Evolutionary conservation across 2,329 filamentous ascomycete genomes (phyloP).

Genomic region (Exophiala viscosa): DNA sequence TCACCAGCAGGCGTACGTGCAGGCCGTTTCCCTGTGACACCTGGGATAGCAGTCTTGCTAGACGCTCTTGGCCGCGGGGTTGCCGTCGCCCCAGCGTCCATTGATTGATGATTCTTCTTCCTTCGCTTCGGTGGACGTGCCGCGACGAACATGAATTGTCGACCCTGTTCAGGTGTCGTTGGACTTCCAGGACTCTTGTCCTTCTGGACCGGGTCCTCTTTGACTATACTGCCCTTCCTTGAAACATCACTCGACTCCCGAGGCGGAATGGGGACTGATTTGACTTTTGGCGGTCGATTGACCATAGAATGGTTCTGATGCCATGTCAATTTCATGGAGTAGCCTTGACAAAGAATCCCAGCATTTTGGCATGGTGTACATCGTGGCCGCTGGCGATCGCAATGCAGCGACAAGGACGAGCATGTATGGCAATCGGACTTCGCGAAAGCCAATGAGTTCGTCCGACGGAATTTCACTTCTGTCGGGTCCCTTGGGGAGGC

Average conservation of each 20-base stretch:
- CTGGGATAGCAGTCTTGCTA: neutral
- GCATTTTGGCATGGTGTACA: slow-evolving; percentile 9
- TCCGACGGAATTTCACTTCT: slow-evolving; percentile 1
- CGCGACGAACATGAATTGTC: slow-evolving; percentile 9
- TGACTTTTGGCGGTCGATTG: slow-evolving; percentile 11
- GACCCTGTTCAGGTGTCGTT: neutral
- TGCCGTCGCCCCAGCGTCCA: neutral
- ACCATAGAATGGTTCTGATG: slow-evolving; percentile 6
- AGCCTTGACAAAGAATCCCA: slow-evolving; percentile 10
- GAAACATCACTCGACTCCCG: too few species aligned
- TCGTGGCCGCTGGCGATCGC: slow-evolving; percentile 11
- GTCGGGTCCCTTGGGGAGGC: neutral
- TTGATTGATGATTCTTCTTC: neutral
- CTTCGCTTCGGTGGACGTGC: slow-evolving; percentile 9
- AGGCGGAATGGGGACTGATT: neutral
- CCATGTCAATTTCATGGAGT: slow-evolving; percentile 16
- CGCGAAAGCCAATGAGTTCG: slow-evolving; percentile 11
- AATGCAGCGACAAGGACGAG: slow-evolving; percentile 1
- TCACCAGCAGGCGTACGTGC: neutral
- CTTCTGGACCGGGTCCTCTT: too few species aligned
- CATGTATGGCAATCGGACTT: slow-evolving; percentile 15
- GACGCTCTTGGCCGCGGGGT: neutral
- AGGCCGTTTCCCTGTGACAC: too few species aligned
- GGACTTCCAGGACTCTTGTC: neutral
- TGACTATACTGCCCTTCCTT: too few species aligned